These are phyloP conservation scores for Nyssa sinensis DNA, from an alignment of 148 eudicot species.

Conservation along the genomic window DNA sequence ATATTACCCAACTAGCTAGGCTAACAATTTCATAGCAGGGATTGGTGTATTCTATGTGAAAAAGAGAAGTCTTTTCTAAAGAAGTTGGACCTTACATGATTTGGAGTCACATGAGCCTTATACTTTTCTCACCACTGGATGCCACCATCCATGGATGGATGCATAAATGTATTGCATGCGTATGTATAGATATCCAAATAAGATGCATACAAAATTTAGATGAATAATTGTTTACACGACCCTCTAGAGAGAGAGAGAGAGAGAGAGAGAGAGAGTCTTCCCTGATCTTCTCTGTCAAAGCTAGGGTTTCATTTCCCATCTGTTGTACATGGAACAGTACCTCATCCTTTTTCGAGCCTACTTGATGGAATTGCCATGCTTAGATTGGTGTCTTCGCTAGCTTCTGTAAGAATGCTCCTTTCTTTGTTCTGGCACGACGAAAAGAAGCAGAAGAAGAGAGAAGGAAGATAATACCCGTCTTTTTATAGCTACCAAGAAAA, in stretches of 20 bases:
- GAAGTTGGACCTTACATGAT: slow-evolving; percentile 20
- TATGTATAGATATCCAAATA: slow-evolving; percentile 5
- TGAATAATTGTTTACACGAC: slow-evolving; percentile 17
- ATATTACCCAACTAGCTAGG: neutral
- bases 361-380: slow-evolving; percentile 1
- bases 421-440: neutral
- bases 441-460: neutral
- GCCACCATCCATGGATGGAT: slow-evolving; percentile 18
- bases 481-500: neutral
- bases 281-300: slow-evolving; percentile 11
- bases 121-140: neutral
- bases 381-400: neutral
- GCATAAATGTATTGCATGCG: slow-evolving; percentile 11
- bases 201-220: slow-evolving; percentile 16
- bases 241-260: slow-evolving; percentile 22
- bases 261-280: slow-evolving; percentile 32
- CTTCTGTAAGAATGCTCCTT: neutral
- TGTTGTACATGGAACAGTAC: slow-evolving; percentile 1
- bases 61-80: neutral
- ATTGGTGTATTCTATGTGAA: neutral
- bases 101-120: too few relatives aligned
- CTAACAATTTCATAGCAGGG: neutral
- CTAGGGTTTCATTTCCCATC: slow-evolving; percentile 34
- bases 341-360: neutral
- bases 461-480: neutral